Percentiles rank a stretch among this genome's conserved stretches.
phyloP scores from a whole-genome alignment of 2,329 filamentous ascomycete species.

The Cercospora sojina region DNA sequence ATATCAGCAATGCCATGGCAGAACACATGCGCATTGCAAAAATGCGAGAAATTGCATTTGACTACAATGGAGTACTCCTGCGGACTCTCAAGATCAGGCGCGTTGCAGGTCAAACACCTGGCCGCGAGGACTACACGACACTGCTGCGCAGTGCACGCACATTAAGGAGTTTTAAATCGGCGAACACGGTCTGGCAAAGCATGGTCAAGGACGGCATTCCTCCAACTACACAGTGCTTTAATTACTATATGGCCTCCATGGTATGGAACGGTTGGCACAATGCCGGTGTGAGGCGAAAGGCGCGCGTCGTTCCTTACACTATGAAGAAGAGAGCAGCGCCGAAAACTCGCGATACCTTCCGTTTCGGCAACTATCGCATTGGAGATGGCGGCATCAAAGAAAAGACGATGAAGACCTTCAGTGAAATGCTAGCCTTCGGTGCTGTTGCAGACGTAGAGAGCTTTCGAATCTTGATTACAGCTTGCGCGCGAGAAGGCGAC shows the following conservation, averaged over 20 bases:
- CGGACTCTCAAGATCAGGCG: constrained; percentile 43
- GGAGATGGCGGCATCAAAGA: constrained; percentile 35
- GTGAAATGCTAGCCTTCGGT: constrained; percentile 49
- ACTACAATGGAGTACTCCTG: constrained; percentile 42
- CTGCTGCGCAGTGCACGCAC: constrained; percentile 54
- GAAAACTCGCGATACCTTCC: not conserved
- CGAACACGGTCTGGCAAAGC: constrained; percentile 49
- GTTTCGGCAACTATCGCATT: constrained; percentile 31
- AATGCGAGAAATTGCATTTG: constrained; percentile 41
- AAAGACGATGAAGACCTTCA: constrained; percentile 43
- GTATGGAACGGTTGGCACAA: constrained; percentile 44
- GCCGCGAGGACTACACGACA: constrained; percentile 52
- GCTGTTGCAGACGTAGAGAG: constrained; percentile 52
- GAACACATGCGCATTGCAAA: constrained; percentile 45
- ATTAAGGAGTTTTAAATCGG: constrained; percentile 47
- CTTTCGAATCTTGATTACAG: constrained; percentile 55
- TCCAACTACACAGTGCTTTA: constrained; percentile 55
- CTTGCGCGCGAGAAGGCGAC: constrained; percentile 55
- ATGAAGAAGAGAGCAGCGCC: constrained; percentile 23
- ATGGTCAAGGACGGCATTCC: constrained; percentile 42
- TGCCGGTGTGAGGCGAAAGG: constrained; percentile 43
- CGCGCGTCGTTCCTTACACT: constrained; percentile 40
- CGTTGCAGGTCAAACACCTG: constrained; percentile 40
- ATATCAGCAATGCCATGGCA: constrained; percentile 52
- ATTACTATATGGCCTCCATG: constrained; percentile 53